These are phyloP conservation scores for Pseudogymnoascus sp. DNA, from an alignment of 2,329 filamentous ascomycete genomes.

Conservation along the genomic window DNA sequence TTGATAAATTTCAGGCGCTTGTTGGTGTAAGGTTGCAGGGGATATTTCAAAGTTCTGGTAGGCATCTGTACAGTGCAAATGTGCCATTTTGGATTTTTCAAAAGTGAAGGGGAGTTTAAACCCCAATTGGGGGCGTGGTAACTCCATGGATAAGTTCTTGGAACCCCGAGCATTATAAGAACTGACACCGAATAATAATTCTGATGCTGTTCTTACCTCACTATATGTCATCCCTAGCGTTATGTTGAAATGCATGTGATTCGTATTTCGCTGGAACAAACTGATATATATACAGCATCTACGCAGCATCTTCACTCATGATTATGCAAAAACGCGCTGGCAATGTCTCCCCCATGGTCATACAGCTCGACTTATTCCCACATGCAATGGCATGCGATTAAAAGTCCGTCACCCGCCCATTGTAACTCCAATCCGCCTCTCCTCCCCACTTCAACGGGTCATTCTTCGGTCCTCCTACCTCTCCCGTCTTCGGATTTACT, in stretches of 20 bases:
- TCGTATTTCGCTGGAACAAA: background rate
- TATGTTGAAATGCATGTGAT: background rate
- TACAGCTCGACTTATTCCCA: background rate
- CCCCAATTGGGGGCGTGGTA: background rate
- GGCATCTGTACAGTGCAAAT: background rate
- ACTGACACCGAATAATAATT: background rate
- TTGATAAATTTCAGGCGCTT: slow-evolving; percentile 8
- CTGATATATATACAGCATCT: background rate
- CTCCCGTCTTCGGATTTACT: slow-evolving; percentile 84
- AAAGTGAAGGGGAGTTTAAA: background rate
- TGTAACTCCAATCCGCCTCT: slow-evolving; percentile 79
- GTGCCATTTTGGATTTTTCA: slow-evolving; percentile 4
- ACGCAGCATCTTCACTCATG: background rate
- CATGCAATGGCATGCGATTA: slow-evolving; percentile 23
- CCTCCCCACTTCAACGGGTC: slow-evolving; percentile 89
- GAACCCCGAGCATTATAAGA: background rate
- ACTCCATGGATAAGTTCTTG: background rate
- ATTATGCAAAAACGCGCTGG: background rate
- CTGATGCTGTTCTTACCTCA: background rate
- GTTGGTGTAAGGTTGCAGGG: slow-evolving; percentile 4
- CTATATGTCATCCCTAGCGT: background rate
- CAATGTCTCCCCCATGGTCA: background rate
- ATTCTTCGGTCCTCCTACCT: slow-evolving; percentile 95
- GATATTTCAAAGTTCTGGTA: slow-evolving; percentile 5
- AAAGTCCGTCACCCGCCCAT: slow-evolving; percentile 92